These are phyloP conservation scores for Marasmius oreades DNA, from an alignment of 1,284 basidiomycete genomes.

Conservation along the genomic window DNA sequence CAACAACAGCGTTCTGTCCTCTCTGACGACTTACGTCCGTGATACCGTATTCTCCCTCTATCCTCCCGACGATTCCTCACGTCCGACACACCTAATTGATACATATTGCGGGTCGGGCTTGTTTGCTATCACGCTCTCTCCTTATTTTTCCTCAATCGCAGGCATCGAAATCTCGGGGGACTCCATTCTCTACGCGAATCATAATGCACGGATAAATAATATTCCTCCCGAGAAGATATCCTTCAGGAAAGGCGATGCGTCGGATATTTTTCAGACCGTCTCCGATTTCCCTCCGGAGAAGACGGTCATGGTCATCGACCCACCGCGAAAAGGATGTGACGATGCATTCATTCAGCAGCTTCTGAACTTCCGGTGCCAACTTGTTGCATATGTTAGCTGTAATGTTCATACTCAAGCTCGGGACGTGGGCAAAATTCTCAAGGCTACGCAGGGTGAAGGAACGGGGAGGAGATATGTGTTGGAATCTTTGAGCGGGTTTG, in stretches of 20 bases:
- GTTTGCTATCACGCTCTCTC: constrained; percentile 87
- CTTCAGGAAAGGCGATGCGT: constrained; percentile 70
- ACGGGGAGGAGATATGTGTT: constrained; percentile 56
- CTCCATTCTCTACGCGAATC: constrained; percentile 77
- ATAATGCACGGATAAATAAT: constrained; percentile 78
- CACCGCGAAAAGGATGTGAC: constrained; percentile 90
- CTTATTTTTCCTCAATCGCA: constrained; percentile 74
- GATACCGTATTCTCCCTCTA: constrained; percentile 60
- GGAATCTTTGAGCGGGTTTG: constrained; percentile 83
- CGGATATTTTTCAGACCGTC: constrained; percentile 65
- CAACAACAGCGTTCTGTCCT: constrained; percentile 89
- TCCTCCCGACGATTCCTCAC: constrained; percentile 14
- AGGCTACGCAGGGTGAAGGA: constrained; percentile 37
- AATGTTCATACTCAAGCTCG: constrained; percentile 89
- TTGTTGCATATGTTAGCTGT: constrained; percentile 90
- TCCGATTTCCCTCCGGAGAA: constrained; percentile 60
- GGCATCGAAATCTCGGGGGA: constrained; percentile 86
- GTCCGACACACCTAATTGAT: constrained; percentile 83
- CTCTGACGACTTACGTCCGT: constrained; percentile 80
- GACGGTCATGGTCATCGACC: constrained; percentile 82
- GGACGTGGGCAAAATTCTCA: constrained; percentile 74
- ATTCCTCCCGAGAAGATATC: constrained; percentile 46
- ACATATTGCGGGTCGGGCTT: constrained; percentile 91
- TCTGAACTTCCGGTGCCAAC: constrained; percentile 63
- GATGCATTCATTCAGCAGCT: constrained; percentile 79